Evolutionary conservation across 2,329 filamentous ascomycete species (phyloP).

Genomic region (Ascochyta rabiei): DNA sequence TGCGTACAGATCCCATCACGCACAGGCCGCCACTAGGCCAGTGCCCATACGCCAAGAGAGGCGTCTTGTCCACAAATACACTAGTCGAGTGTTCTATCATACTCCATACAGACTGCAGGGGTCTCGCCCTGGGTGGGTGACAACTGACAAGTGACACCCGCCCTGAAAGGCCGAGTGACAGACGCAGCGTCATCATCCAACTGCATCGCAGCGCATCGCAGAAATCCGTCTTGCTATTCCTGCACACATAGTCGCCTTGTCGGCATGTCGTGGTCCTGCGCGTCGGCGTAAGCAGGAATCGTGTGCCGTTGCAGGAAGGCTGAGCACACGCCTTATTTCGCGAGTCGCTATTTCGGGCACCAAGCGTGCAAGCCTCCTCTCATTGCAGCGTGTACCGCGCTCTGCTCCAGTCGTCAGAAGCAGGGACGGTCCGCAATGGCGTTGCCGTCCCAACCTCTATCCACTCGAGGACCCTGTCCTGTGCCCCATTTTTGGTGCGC

Average conservation of each 20-base stretch:
- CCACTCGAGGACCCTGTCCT: slow-evolving; percentile 21
- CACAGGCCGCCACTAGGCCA: slow-evolving; percentile 23
- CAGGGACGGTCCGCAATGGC: slow-evolving; percentile 49
- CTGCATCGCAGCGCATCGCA: slow-evolving; percentile 5
- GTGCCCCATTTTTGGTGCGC: slow-evolving; percentile 41
- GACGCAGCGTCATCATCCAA: not conserved
- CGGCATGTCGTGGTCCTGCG: slow-evolving; percentile 30
- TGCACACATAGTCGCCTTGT: slow-evolving; percentile 22
- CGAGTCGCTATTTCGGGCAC: slow-evolving; percentile 40
- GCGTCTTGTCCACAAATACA: slow-evolving; percentile 3
- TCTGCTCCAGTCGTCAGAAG: slow-evolving; percentile 33
- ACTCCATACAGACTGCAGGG: slow-evolving; percentile 1
- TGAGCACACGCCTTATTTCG: slow-evolving; percentile 35
- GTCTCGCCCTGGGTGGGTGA: not conserved
- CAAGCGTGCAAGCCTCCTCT: slow-evolving; percentile 34
- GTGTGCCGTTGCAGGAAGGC: slow-evolving; percentile 38
- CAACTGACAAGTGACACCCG: not conserved
- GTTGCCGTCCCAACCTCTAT: slow-evolving; percentile 26
- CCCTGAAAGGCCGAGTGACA: not conserved
- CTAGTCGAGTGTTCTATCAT: slow-evolving; percentile 11
- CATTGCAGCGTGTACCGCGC: slow-evolving; percentile 36
- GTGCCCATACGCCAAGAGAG: not conserved
- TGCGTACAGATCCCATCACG: slow-evolving; percentile 23
- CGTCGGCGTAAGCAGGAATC: slow-evolving; percentile 31
- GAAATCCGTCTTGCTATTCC: slow-evolving; percentile 5